These are phyloP conservation scores for Rosa rugosa DNA, from an alignment of 306 rosid species.

Conservation along the genomic window DNA sequence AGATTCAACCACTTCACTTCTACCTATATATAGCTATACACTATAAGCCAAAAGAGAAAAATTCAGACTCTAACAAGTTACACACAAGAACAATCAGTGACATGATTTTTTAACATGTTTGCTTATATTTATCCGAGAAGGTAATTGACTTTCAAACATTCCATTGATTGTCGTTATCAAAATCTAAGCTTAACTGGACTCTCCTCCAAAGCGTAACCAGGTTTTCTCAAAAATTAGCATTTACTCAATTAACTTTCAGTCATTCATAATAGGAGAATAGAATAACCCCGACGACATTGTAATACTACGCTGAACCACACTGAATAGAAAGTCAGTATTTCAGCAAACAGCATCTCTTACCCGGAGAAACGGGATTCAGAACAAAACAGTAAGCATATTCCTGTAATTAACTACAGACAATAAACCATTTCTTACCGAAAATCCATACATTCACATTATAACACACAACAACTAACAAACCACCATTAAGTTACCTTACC, in stretches of 20 bases:
- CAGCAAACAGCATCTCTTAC: background rate
- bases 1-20: background rate
- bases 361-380: no score
- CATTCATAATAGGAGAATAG: background rate
- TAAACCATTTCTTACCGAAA: no score
- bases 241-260: no score
- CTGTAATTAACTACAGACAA: no score
- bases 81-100: background rate
- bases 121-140: background rate
- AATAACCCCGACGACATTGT: background rate
- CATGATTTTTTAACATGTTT: background rate
- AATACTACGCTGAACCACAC: background rate
- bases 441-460: background rate
- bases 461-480: constrained; percentile 13
- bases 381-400: no score
- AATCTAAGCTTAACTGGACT: background rate
- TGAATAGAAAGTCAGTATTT: background rate
- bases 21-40: background rate
- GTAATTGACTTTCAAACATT: background rate
- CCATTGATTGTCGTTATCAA: background rate
- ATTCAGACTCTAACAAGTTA: background rate
- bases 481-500: constrained; percentile 68
- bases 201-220: background rate
- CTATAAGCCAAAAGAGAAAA: background rate
- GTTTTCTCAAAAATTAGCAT: no score